Percentiles rank a stretch among this genome's conserved stretches.
These are phyloP conservation scores for Aspergillus thermomutatus DNA, from an alignment of 2,329 filamentous ascomycete genomes.

Conservation along the genomic window DNA sequence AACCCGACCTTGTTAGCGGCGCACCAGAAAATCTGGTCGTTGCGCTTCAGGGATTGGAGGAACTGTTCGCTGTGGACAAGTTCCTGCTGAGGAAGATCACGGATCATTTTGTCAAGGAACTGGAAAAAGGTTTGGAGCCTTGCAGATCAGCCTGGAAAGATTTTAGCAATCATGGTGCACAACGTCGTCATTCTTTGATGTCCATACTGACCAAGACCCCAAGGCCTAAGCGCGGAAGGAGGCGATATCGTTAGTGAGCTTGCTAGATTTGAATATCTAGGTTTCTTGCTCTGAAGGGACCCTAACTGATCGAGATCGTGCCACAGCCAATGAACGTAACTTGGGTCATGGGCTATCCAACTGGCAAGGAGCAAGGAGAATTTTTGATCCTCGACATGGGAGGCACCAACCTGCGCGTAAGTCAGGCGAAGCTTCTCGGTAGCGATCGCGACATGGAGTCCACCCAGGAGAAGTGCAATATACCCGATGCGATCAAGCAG, in stretches of 20 bases:
- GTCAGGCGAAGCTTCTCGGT: constrained; percentile 83
- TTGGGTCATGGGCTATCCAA: constrained; percentile 89
- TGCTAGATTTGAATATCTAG: background rate
- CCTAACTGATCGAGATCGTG: background rate
- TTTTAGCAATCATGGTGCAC: background rate
- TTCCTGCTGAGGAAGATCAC: constrained; percentile 85
- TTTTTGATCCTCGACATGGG: constrained; percentile 93
- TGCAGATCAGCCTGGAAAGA: background rate
- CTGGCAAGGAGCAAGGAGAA: constrained; percentile 80
- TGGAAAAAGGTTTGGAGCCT: constrained; percentile 66
- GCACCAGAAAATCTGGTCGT: background rate
- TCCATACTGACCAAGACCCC: background rate
- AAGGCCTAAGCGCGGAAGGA: constrained; percentile 79
- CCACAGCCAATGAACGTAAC: constrained; percentile 91
- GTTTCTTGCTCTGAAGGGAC: background rate
- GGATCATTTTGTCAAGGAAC: constrained; percentile 81
- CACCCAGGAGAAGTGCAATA: constrained; percentile 91
- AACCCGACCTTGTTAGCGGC: background rate
- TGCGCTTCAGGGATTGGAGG: constrained; percentile 63
- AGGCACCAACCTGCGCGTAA: constrained; percentile 91
- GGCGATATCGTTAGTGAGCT: constrained; percentile 74
- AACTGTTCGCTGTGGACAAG: constrained; percentile 73
- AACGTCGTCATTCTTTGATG: background rate
- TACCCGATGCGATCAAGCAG: constrained; percentile 89
- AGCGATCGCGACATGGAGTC: constrained; percentile 89